Evolutionary conservation across 2,329 filamentous ascomycete species (phyloP).

Genomic region (Venturia effusa): DNA sequence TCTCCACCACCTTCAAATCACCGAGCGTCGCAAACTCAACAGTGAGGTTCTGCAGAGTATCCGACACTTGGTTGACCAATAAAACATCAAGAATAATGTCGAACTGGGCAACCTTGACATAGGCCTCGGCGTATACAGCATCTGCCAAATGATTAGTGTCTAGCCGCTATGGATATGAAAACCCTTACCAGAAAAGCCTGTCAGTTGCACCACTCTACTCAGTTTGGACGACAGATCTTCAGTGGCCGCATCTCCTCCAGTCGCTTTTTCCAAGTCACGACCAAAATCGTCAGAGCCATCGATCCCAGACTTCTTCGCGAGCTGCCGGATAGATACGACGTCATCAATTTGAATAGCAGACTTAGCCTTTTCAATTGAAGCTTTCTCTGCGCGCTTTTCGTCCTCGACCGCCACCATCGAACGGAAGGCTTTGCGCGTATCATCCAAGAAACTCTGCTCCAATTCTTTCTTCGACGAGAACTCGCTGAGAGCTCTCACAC

Average conservation of each 20-base stretch:
- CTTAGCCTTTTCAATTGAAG: conserved; percentile 85
- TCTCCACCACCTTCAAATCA: conserved; percentile 94
- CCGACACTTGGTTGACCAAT: conserved; percentile 89
- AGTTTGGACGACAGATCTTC: conserved; percentile 91
- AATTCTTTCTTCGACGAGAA: conserved; percentile 84
- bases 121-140: conserved; percentile 96
- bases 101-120: conserved; percentile 97
- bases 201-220: conserved; percentile 90
- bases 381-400: conserved; percentile 93
- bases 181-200: conserved; percentile 67
- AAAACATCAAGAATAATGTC: conserved; percentile 89
- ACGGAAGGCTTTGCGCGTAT: conserved; percentile 90
- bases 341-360: conserved; percentile 92
- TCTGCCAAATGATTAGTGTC: conserved; percentile 27
- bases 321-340: conserved; percentile 81
- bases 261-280: conserved; percentile 84
- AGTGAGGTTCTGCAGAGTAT: conserved; percentile 91
- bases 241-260: conserved; percentile 71
- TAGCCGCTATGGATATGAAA: no score
- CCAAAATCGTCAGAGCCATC: conserved; percentile 81
- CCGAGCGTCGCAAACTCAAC: conserved; percentile 98
- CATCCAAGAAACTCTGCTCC: conserved; percentile 84
- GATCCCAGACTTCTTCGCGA: conserved; percentile 78
- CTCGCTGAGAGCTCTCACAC: conserved; percentile 82
- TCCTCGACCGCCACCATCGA: conserved; percentile 97